These are phyloP conservation scores for Aspergillus nanangensis DNA, from an alignment of 495 filamentous ascomycete species.

Conservation along the genomic window DNA sequence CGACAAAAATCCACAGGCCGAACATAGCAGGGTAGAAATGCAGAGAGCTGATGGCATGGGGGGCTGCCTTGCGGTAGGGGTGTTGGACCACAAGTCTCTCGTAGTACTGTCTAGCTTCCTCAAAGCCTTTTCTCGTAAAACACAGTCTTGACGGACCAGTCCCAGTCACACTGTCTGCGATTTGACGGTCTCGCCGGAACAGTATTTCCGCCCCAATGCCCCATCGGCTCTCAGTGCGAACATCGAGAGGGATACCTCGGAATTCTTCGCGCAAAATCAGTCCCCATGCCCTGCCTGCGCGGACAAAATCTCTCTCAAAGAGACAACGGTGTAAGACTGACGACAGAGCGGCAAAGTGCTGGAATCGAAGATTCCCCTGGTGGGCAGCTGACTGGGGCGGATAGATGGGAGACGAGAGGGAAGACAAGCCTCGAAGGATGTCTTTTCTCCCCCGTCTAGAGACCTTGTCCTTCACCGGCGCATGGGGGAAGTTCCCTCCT, in stretches of 20 bases:
- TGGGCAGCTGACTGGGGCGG: constrained; percentile 32
- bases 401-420: constrained; percentile 29
- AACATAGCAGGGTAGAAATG: constrained; percentile 68
- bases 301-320: constrained; percentile 53
- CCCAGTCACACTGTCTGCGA: constrained; percentile 7
- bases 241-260: constrained; percentile 47
- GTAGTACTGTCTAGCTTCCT: constrained; percentile 57
- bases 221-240: constrained; percentile 55
- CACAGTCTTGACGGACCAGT: constrained; percentile 7
- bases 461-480: constrained; percentile 12
- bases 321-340: constrained; percentile 60
- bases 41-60: constrained; percentile 41
- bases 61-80: constrained; percentile 47
- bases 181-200: constrained; percentile 38
- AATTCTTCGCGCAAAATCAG: constrained; percentile 56
- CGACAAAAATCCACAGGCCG: constrained; percentile 59
- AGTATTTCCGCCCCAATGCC: constrained; percentile 68
- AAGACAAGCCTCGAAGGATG: constrained; percentile 19
- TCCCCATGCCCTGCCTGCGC: constrained; percentile 62
- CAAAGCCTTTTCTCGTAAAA: constrained; percentile 50
- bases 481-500: constrained; percentile 41
- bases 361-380: constrained; percentile 41
- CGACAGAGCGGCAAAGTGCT: constrained; percentile 57
- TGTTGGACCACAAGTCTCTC: constrained; percentile 64
- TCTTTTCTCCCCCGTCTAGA: constrained; percentile 8